A percentile compares a stretch with the other conserved stretches of the same genome.
phyloP scores from a whole-genome alignment of 345 rosid genomes.

The Citrus trifoliata region DNA sequence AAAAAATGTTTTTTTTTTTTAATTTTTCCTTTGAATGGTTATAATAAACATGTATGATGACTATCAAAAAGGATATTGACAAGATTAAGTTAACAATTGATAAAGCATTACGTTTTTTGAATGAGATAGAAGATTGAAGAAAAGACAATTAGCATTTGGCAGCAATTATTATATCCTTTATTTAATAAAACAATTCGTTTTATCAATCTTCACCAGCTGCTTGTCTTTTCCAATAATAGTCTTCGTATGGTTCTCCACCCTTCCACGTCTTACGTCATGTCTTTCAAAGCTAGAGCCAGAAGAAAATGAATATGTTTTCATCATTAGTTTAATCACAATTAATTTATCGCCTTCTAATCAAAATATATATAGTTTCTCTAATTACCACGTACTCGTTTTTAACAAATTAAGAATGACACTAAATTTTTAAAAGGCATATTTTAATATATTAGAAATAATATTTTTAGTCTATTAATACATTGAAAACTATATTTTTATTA shows the following conservation, averaged over 20 bases:
- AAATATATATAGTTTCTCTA: too few species aligned
- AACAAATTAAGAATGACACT: too few species aligned
- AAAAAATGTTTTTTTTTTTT: too few species aligned
- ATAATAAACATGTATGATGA: background rate
- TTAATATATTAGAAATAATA: too few species aligned
- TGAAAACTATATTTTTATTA: too few species aligned
- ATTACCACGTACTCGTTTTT: too few species aligned
- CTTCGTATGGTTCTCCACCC: background rate
- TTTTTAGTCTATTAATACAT: accelerated
- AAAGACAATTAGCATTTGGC: background rate
- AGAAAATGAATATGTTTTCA: too few species aligned
- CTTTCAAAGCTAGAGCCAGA: background rate
- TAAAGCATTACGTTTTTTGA: background rate
- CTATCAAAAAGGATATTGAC: background rate
- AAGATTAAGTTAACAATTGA: background rate
- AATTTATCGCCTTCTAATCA: too few species aligned
- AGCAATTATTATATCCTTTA: background rate
- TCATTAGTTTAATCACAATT: too few species aligned
- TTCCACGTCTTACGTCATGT: background rate
- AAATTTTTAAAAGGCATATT: too few species aligned
- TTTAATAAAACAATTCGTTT: background rate
- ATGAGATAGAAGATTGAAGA: background rate
- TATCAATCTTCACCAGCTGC: background rate
- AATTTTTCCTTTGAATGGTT: background rate
- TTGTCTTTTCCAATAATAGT: background rate